Base-by-base conservation (phyloP, 768 basidiomycete species). In the Termitomyces sp. region DNA sequence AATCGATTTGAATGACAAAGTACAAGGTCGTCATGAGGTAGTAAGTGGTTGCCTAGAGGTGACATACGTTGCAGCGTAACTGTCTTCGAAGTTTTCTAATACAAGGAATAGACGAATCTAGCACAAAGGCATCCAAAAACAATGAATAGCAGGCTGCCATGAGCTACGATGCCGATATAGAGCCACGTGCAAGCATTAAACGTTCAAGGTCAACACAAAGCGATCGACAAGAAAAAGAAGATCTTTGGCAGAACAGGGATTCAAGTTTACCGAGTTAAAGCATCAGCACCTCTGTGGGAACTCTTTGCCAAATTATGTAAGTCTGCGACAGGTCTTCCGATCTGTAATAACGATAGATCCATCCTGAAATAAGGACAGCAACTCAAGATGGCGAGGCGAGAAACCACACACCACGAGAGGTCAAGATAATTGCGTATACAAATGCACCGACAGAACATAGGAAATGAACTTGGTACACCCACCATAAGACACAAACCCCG, bases 21-120 rank as follows among this genome's bases (percentile, higher is more conserved):
- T 50, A 60, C 52, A 60, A 60, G 56, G 60, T 60, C 33, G 55
- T 36, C 57, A 58, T 40, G 40, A n/a, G 5, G 18, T 35, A 28
- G 18, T 11, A 16, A 8, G 0, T 20, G 52, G 59, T 52, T 56
- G 49, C 50, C 50, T 52, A 41, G 44, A 30, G 32, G 38, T 57
- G 22, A 44, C 41, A 2, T 18, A 24, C 7, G 28, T 5, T 6
- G 14, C 16, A 33, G 16, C 4, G 40, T 32, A 16, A 8, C 32
- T 43, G 28, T 43, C 56, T 50, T 32, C 56, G 38, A 49, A 56
- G n/a, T 1, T 28, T 38, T 13, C 22, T 11, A 52, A 44, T 56
- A 56, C 56, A 56, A 56, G 40, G 48, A 49, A 35, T 35, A 14
- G 16, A n/a, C 38, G 53, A 54, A 54, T 54, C 32, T 22, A 52